Evolutionary conservation across 2,329 filamentous ascomycete species (phyloP).

Genomic region (Lachnellula arida): DNA sequence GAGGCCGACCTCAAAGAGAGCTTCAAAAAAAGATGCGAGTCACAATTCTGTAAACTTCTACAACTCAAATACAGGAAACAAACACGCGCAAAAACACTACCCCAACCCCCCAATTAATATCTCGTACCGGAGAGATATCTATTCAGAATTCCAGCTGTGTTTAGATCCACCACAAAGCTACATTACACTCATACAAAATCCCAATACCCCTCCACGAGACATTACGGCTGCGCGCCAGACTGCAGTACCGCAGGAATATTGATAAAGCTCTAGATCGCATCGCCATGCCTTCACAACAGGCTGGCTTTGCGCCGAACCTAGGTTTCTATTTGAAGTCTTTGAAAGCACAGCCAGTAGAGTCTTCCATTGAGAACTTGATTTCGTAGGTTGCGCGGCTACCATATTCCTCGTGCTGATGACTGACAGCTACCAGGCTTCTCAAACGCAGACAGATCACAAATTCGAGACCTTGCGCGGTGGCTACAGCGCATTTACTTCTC

Average conservation of each 20-base stretch:
- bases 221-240: background rate
- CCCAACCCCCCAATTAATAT: too few species aligned
- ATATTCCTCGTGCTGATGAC: conserved; percentile 13
- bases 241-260: background rate
- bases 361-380: conserved; percentile 77
- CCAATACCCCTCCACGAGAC: background rate
- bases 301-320: conserved; percentile 65
- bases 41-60: background rate
- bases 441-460: conserved; percentile 87
- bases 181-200: background rate
- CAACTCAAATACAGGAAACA: background rate
- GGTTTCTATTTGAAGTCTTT: conserved; percentile 75
- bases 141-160: too few species aligned
- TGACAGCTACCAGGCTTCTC: conserved; percentile 53
- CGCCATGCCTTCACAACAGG: conserved; percentile 46
- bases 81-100: background rate
- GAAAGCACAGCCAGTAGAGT: conserved; percentile 70
- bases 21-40: background rate
- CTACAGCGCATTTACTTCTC: conserved; percentile 82
- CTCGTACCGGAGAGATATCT: too few species aligned
- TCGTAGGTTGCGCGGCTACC: conserved; percentile 48
- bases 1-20: background rate
- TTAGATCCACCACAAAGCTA: too few species aligned
- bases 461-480: conserved; percentile 83
- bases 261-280: background rate